Conservation (phyloP, 2,329 filamentous ascomycete species). For the Dothidotthia symphoricarpi region DNA sequence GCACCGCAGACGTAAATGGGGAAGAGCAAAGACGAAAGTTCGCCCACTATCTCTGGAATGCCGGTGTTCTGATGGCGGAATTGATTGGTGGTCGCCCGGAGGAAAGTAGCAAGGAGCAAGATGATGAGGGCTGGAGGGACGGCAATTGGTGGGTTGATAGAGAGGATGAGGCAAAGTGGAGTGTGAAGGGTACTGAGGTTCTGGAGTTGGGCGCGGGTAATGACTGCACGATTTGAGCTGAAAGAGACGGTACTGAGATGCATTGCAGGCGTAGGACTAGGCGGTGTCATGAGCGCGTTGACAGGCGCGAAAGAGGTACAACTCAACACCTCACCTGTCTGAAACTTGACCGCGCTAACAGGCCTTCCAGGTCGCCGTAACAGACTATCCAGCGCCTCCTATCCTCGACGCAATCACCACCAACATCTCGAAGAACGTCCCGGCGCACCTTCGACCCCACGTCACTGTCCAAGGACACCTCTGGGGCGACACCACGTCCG, state of each 20-base stretch:
- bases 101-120: slow-evolving; percentile 14
- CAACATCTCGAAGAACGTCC: slow-evolving; percentile 59
- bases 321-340: neutral
- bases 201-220: slow-evolving; percentile 67
- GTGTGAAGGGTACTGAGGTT: slow-evolving; percentile 52
- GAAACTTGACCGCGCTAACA: neutral
- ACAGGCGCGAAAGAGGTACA: slow-evolving; percentile 47
- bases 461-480: slow-evolving; percentile 59
- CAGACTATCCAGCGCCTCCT: slow-evolving; percentile 65
- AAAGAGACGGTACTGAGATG: slow-evolving; percentile 21
- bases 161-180: slow-evolving; percentile 42
- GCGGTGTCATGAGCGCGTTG: slow-evolving; percentile 48
- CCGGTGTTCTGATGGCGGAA: slow-evolving; percentile 50
- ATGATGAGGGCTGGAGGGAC: slow-evolving; percentile 17
- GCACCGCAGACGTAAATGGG: slow-evolving; percentile 47
- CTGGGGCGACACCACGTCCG: slow-evolving; percentile 58
- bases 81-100: slow-evolving; percentile 37
- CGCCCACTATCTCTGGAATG: slow-evolving; percentile 73
- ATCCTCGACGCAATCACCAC: slow-evolving; percentile 58
- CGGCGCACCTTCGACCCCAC: slow-evolving; percentile 31
- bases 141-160: slow-evolving; percentile 35
- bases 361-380: slow-evolving; percentile 53
- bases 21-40: slow-evolving; percentile 62
- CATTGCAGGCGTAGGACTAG: slow-evolving; percentile 45
- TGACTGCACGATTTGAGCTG: slow-evolving; percentile 9